phyloP scores from a whole-genome alignment of 2,329 filamentous ascomycete genomes.

The Talaromyces sp. region DNA sequence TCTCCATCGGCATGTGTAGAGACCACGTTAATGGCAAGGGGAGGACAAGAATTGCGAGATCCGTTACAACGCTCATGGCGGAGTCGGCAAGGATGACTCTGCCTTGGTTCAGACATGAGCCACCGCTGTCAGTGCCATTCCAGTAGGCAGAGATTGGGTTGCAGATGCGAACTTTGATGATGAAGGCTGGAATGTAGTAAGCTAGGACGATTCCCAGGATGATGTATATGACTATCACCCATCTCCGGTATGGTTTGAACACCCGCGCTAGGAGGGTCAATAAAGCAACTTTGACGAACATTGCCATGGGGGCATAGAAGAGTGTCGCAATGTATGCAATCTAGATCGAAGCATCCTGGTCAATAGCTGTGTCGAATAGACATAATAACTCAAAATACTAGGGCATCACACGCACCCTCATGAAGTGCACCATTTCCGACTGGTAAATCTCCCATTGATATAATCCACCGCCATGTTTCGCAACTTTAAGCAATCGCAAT shows the following conservation, averaged over 20 bases:
- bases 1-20: conserved; percentile 33
- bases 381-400: not conserved
- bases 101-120: conserved; percentile 33
- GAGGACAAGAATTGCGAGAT: conserved; percentile 33
- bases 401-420: conserved; percentile 20
- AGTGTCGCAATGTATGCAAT: conserved; percentile 36
- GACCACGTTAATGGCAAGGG: conserved; percentile 37
- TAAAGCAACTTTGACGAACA: conserved; percentile 35
- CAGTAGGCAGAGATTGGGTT: conserved; percentile 34
- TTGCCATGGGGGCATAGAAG: conserved; percentile 38
- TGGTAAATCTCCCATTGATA: conserved; percentile 24
- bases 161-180: conserved; percentile 38
- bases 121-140: conserved; percentile 20
- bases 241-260: conserved; percentile 32
- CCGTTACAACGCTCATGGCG: conserved; percentile 35
- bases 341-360: conserved; percentile 6
- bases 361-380: not conserved
- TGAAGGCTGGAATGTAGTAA: conserved; percentile 34
- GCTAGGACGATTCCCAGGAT: conserved; percentile 29
- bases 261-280: conserved; percentile 36
- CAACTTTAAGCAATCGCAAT: conserved; percentile 20
- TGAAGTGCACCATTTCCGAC: conserved; percentile 21
- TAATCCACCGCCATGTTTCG: conserved; percentile 33
- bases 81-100: conserved; percentile 36
- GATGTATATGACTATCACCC: conserved; percentile 32